Percentiles rank a stretch among this genome's conserved stretches.
Evolutionary conservation across 257 asterid species (phyloP).

Genomic region (Solanum bukasovii): DNA sequence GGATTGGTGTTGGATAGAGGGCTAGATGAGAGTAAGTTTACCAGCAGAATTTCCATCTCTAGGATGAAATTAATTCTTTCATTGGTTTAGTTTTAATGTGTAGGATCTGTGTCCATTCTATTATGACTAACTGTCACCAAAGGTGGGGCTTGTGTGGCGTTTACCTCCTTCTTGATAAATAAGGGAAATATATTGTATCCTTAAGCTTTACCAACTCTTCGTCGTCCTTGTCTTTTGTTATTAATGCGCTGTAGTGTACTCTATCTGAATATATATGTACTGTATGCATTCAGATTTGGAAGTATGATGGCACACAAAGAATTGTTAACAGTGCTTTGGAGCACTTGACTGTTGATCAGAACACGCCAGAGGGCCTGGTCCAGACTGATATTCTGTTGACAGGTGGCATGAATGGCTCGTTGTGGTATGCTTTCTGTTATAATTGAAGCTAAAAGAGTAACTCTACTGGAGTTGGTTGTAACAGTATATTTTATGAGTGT

Average conservation of each 20-base stretch:
- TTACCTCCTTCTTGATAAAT: not conserved
- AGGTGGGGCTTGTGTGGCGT: not conserved
- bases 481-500: not conserved
- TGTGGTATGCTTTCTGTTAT: constrained; percentile 38
- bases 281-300: constrained; percentile 47
- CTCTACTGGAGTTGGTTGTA: not conserved
- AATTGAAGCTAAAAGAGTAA: not conserved
- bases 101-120: not conserved
- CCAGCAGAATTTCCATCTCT: not conserved
- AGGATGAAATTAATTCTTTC: not conserved
- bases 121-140: not conserved
- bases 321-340: constrained; percentile 48
- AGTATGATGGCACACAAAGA: constrained; percentile 40
- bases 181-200: not conserved
- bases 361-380: constrained; percentile 35
- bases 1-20: not conserved
- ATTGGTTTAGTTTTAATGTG: not conserved
- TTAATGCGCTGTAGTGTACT: not conserved
- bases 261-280: not conserved
- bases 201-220: not conserved
- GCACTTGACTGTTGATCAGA: constrained; percentile 39
- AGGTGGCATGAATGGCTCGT: constrained; percentile 37
- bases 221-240: not conserved
- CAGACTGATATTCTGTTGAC: constrained; percentile 49
- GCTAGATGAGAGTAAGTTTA: not conserved